Conservation (phyloP, 345 rosid species). For the Salix udensis region DNA sequence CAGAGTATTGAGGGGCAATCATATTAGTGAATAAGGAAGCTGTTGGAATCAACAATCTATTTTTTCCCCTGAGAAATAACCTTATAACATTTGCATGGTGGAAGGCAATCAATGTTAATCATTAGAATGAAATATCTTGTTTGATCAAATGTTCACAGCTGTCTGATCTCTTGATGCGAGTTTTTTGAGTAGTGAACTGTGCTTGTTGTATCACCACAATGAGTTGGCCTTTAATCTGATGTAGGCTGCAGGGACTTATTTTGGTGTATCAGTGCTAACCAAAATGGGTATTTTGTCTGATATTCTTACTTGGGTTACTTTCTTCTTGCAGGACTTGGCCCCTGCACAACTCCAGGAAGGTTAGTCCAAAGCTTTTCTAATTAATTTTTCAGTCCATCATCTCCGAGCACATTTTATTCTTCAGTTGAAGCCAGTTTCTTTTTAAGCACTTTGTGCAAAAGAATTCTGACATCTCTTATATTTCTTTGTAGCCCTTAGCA, state of each 20-base stretch:
- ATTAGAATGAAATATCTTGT: not conserved
- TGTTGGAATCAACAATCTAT: not conserved
- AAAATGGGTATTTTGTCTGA: slow-evolving; percentile 1
- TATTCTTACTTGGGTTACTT: not conserved
- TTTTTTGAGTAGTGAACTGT: not conserved
- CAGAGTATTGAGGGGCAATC: not conserved
- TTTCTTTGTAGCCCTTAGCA: slow-evolving; percentile 67
- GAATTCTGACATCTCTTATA: slow-evolving; percentile 15
- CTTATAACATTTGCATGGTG: not conserved
- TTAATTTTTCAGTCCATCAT: not conserved
- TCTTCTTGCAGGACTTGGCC: slow-evolving; percentile 59
- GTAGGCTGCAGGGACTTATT: not conserved
- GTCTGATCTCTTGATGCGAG: not conserved
- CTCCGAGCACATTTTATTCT: not conserved
- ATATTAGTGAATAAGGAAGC: not conserved
- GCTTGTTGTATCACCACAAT: not conserved
- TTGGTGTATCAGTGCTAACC: not conserved
- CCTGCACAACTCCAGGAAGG: slow-evolving; percentile 97
- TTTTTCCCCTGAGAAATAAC: not conserved
- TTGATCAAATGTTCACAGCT: not conserved
- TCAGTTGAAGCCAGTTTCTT: slow-evolving; percentile 4
- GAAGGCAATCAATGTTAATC: not conserved
- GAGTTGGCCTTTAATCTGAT: not conserved
- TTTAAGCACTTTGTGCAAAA: not conserved
- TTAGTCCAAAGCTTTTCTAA: slow-evolving; percentile 23